Conservation (phyloP, 2,329 filamentous ascomycete species). For the Penicillium freii region DNA sequence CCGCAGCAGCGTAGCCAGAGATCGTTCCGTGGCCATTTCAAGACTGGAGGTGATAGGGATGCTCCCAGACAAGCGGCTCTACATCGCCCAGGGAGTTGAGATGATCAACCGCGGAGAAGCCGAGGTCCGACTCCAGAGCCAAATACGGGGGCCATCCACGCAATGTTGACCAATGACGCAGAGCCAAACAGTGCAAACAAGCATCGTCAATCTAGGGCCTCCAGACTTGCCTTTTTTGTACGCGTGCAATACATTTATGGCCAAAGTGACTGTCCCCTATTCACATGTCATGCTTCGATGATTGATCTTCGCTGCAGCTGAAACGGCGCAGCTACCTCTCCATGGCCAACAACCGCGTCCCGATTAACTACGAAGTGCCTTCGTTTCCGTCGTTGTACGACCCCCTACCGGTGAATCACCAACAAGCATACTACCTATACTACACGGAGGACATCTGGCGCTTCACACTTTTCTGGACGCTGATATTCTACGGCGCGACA, state of each 20-base stretch:
- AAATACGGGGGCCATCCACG: constrained; percentile 23
- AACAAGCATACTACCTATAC: constrained; percentile 66
- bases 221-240: constrained; percentile 4
- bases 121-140: constrained; percentile 31
- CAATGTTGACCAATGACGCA: neutral
- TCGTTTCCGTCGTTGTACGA: constrained; percentile 80
- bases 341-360: constrained; percentile 45
- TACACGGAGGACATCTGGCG: constrained; percentile 76
- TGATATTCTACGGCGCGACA: constrained; percentile 73
- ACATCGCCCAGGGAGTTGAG: constrained; percentile 16
- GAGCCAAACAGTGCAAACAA: constrained; percentile 37
- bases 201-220: constrained; percentile 11
- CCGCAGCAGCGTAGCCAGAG: constrained; percentile 59
- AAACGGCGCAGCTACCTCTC: neutral
- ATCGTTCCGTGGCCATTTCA: constrained; percentile 59
- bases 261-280: neutral
- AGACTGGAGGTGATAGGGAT: constrained; percentile 4
- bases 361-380: constrained; percentile 64
- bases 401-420: constrained; percentile 59
- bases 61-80: constrained; percentile 11
- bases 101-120: constrained; percentile 32
- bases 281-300: constrained; percentile 2
- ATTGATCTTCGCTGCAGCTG: neutral
- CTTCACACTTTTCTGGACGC: constrained; percentile 83
- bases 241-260: neutral